Conservation (phyloP, 1,139 yeast species). For the Kurtzmaniella natalensis region DNA sequence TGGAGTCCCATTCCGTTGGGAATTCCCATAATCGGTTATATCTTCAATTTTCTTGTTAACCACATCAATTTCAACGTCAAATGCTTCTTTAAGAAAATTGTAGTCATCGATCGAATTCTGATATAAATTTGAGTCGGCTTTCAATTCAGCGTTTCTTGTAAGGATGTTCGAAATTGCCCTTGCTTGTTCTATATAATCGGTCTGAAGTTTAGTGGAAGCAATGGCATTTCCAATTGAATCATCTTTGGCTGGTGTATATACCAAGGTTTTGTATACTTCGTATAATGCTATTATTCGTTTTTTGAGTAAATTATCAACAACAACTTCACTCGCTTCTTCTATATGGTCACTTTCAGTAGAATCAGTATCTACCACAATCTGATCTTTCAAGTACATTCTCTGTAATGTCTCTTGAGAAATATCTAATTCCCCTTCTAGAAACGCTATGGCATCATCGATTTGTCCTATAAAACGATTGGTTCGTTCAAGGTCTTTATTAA, state of each 20-base stretch:
- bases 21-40: background rate
- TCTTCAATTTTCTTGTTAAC: background rate
- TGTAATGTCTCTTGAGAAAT: slow-evolving; percentile 2
- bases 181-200: slow-evolving; percentile 17
- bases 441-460: background rate
- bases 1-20: background rate
- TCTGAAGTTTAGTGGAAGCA: slow-evolving; percentile 22
- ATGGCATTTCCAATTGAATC: slow-evolving; percentile 35
- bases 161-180: no score
- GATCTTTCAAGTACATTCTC: slow-evolving; percentile 5
- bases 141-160: no score
- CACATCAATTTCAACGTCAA: no score
- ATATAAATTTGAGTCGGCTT: no score
- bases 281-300: slow-evolving; percentile 24
- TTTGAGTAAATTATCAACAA: no score
- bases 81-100: no score
- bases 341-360: no score
- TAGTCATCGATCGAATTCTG: no score
- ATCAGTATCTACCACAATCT: background rate
- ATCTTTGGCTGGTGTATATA: slow-evolving; percentile 31
- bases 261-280: slow-evolving; percentile 24
- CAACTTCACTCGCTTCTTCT: no score
- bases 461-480: background rate
- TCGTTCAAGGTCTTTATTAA: background rate
- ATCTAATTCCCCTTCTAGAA: slow-evolving; percentile 6